Evolutionary conservation across 2,329 filamentous ascomycete genomes (phyloP).

Genomic region (Alternaria arbusti): DNA sequence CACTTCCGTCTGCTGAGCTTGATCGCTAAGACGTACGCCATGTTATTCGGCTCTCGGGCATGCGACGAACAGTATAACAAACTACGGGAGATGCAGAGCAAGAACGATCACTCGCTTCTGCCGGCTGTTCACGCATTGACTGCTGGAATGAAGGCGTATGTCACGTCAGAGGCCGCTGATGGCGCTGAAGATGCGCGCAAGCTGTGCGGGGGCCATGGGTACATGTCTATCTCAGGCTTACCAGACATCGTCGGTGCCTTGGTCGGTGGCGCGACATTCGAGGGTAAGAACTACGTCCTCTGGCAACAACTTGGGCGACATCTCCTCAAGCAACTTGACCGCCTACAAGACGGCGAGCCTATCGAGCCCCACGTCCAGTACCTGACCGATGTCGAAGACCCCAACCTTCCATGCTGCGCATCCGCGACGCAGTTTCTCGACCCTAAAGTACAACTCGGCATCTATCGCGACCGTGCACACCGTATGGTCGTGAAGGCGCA

Average conservation of each 20-base stretch:
- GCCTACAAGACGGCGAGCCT: constrained; percentile 5
- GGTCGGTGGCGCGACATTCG: constrained; percentile 40
- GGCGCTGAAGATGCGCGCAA: constrained; percentile 47
- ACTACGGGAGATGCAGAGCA: constrained; percentile 5
- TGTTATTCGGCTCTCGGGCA: constrained; percentile 17
- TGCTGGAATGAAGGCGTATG: constrained; percentile 53
- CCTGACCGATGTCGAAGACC: constrained; percentile 2
- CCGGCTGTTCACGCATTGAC: constrained; percentile 42
- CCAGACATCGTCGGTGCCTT: constrained; percentile 37
- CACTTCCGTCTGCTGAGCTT: constrained; percentile 24
- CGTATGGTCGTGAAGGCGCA: constrained; percentile 16
- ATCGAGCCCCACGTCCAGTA: constrained; percentile 1
- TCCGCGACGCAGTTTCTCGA: constrained; percentile 20
- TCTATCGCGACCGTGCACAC: constrained; percentile 33
- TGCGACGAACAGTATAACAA: constrained; percentile 6
- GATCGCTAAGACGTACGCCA: constrained; percentile 23
- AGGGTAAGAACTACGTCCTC: constrained; percentile 53
- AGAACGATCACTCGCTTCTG: constrained; percentile 6
- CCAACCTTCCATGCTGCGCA: not conserved
- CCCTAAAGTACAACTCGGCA: constrained; percentile 19
- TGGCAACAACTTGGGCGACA: constrained; percentile 48
- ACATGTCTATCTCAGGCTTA: constrained; percentile 42
- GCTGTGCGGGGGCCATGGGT: constrained; percentile 50
- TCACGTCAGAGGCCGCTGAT: constrained; percentile 57
- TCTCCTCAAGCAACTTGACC: constrained; percentile 33